Evolutionary conservation across 2,329 filamentous ascomycete genomes (phyloP), one percentile per base, ranked within the genome.

Genomic region (Colletotrichum sidae): DNA sequence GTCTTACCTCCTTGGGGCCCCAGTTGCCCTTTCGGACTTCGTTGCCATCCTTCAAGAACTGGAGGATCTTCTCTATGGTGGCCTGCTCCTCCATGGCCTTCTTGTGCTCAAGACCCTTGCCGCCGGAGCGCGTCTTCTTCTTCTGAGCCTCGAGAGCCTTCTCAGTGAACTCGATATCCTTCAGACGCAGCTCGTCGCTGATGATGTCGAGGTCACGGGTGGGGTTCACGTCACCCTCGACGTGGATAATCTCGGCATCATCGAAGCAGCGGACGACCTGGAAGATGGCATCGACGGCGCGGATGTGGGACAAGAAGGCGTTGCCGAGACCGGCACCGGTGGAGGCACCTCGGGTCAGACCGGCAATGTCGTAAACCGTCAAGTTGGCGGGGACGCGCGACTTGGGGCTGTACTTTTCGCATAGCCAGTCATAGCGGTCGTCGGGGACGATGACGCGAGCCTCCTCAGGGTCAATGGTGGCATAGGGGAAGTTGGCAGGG

Each of bases 401-500:
- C 86, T 98, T 98, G 78, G 96, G 96, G 82, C 97, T 94, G 87
- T 98, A 99, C 80, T 97, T 96, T 72, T 96, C 86, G 80, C 90
- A 92, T 56, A 99, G 87, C 94, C 94, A 97, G 84, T 98, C 94
- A 81, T 92, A 99, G 68, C 96, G 92, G 69, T 92, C 93, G 83
- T 99, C 96, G 51, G 96, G 96, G 39, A 99, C 96, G 73, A 99
- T 89, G 80, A 99, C 96, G 73, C 95, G 93, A 69, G 96, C 93
- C 84, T 99, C 96, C 85, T 99, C 96, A 52, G 96, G 96, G 72
- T 99, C 94, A 81, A 99, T 99, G 75, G 96, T 99, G 77, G 96
- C 96, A 85, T 97, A 99, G 60, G 96, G 96, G 79, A 98, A 99
- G 84, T 99, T 99, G 84, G 96, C 96, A 74, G 96, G 96, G 85